Evolutionary conservation across 176 grass and related monocot genomes (phyloP), one percentile per base, ranked within the genome.

Genomic region (Oryza coarctata): DNA sequence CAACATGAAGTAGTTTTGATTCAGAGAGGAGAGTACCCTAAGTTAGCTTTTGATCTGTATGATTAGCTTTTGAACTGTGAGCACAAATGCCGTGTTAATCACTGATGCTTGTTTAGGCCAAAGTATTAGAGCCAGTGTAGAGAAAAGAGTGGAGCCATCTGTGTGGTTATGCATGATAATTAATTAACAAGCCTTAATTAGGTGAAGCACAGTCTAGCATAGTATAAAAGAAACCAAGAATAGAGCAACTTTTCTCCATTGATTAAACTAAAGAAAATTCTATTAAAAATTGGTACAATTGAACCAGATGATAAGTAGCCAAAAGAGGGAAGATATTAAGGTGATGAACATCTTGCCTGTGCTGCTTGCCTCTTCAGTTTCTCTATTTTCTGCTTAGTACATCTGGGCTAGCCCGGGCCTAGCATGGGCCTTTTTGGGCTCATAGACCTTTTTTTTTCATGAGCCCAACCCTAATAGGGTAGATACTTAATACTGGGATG

Each of bases 81-180:
- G 70, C 40, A 73, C 41, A 73, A 45, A 49, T 49, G 43, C 70
- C 7, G 41, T 3, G 26, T 49, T 49, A 73, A 73, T 73, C 34
- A 73, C 50, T 31, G 70, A 12, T 73, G 70, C 27, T 31, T 73
- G 26, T 73, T 73, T 73, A 73, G 43, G 40, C 14, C 70, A 73
- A 73, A 73, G 70, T 30, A 73, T 73, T 73, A 22, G 43, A 0
- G 38, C 7, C 14, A 30, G n/a, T 72, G 70, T 45, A 45, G 35
- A 8, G 25, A 72, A 72, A 72, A 72, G 7, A 10, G 1, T 26
- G 70, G n/a, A 27, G 5, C 12, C 55, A 60, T 25, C 55, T 60
- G 2, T n/a, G 55, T 23, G 68, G 68, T 28, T 71, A 71, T 44
- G 68, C 12, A 17, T 44, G 25, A 27, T 23, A 47, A 8, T 36